phyloP scores from a whole-genome alignment of 1,139 yeast species.

The Pichia kudriavzevii region DNA sequence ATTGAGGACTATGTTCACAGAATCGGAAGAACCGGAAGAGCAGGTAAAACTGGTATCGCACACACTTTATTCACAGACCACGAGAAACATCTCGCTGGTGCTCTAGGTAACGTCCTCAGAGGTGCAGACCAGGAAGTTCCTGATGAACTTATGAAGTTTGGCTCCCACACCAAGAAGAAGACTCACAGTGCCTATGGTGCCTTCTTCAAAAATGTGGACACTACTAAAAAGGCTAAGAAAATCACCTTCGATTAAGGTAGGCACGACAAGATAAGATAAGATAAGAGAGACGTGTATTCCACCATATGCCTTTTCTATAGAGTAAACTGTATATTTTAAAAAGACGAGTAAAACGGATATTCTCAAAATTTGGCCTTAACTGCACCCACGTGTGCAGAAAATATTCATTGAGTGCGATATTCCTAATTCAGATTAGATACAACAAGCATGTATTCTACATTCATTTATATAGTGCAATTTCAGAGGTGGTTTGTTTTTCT shows the following conservation, averaged over 20 bases:
- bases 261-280: too few species aligned
- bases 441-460: background rate
- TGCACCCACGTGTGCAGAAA: background rate
- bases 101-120: conserved; percentile 79
- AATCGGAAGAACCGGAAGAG: conserved; percentile 98
- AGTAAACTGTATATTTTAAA: too few species aligned
- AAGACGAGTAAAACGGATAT: too few species aligned
- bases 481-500: too few species aligned
- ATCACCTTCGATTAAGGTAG: conserved; percentile 58
- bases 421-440: background rate
- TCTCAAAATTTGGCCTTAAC: too few species aligned
- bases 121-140: conserved; percentile 97
- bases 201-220: conserved; percentile 85
- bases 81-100: conserved; percentile 95
- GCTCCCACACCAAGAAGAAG: conserved; percentile 96
- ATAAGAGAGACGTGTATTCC: too few species aligned
- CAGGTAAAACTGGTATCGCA: conserved; percentile 91
- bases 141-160: conserved; percentile 90
- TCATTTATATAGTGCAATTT: too few species aligned
- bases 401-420: too few species aligned
- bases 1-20: conserved; percentile 98
- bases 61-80: conserved; percentile 95
- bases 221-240: conserved; percentile 83
- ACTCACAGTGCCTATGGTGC: conserved; percentile 96
- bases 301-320: too few species aligned